A percentile compares a stretch with the other conserved stretches of the same genome.
Evolutionary conservation across 2,329 filamentous ascomycete species (phyloP).

Genomic region (Trichoderma pleuroti): DNA sequence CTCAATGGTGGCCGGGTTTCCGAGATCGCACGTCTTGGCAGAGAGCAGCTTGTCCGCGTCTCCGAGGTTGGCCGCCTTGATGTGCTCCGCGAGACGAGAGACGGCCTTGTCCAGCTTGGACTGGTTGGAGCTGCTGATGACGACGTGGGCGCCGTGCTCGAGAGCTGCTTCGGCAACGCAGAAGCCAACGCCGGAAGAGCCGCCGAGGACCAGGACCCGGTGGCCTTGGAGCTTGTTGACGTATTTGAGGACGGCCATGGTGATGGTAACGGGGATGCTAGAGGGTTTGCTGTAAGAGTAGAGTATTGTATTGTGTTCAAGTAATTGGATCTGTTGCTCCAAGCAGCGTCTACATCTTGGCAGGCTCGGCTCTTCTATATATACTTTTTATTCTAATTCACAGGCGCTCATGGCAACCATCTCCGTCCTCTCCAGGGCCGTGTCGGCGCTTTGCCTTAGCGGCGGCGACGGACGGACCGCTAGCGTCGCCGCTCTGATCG

Average conservation of each 20-base stretch:
- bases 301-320: background rate
- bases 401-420: background rate
- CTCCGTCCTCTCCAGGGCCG: too few species aligned
- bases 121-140: conserved; percentile 56
- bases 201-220: conserved; percentile 59
- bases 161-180: conserved; percentile 56
- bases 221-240: conserved; percentile 35
- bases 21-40: conserved; percentile 26
- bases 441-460: conserved; percentile 5
- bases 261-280: background rate
- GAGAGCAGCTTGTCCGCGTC: conserved; percentile 24
- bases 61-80: conserved; percentile 36
- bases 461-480: conserved; percentile 7
- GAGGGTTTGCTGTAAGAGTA: background rate
- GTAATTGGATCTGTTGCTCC: background rate
- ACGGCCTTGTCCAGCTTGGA: conserved; percentile 47
- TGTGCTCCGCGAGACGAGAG: conserved; percentile 33
- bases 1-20: conserved; percentile 22
- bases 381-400: background rate
- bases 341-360: background rate
- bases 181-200: conserved; percentile 60
- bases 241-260: conserved; percentile 26
- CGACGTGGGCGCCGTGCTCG: conserved; percentile 53
- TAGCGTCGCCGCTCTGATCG: conserved; percentile 13
- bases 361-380: background rate